Evolutionary conservation across 306 rosid species (phyloP), one percentile per base, ranked within the genome.

Genomic region (Fagus crenata): DNA sequence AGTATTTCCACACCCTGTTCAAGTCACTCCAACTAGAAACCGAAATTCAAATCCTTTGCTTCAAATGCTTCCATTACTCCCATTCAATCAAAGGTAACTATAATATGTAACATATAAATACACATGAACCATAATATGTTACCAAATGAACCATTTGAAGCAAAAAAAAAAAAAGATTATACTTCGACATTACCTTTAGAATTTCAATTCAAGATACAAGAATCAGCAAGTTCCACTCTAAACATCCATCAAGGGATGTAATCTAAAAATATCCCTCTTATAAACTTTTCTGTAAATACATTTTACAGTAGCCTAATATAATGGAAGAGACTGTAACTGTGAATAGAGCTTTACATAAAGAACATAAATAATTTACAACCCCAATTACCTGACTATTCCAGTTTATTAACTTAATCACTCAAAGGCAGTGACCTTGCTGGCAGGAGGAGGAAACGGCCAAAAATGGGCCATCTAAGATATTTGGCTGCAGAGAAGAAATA

Each of bases 401-500:
- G 18, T 71, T 9, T 75, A 41, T 40, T 46, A 56, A 67, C 49
- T 73, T 58, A 69, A 55, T 81, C 77, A 70, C 63, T 87, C 84
- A 88, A 56, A 80, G 91, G 87, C 89, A 92, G 82, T 80, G 95
- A 6, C 89, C 82, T 3, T 88, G 85, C 78, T 85, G 88, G 86
- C 49, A 90, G 32, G 92, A 82, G 53, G 97, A 81, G 77, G 96
- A 87, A 85, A 86, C 11, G 71, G 87, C 82, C 86, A 87, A 86
- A 74, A 88, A 87, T 75, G 89, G 89, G 60, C 90, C 84, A 33
- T 86, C 86, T 74, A 89, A 86, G 73, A 89, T 77, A 92, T 87
- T 89, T 76, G 89, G 89, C 90, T 90, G 97, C 96, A 90, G 49
- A 31, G 93, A 89, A 67, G 90, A 89, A 76, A 92, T 81, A 41